Conservation (phyloP, 768 basidiomycete species). For the Sporobolomyces phaffii region DNA sequence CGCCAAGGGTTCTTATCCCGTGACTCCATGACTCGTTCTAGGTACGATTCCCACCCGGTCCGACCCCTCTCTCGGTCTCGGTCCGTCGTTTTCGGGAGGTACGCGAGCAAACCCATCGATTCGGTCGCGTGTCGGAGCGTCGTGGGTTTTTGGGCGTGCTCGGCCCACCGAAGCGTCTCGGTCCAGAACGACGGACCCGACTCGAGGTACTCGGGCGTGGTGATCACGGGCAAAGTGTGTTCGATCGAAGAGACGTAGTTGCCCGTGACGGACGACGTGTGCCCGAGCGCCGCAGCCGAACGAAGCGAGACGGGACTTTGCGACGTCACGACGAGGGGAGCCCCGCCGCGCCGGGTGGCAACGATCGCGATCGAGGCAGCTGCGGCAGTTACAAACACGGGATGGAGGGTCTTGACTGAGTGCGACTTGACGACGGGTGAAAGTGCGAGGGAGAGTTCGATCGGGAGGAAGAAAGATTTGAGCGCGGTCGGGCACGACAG, state of each 20-base stretch:
- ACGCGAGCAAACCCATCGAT: not conserved
- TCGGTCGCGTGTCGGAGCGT: not conserved
- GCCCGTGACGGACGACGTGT: not conserved
- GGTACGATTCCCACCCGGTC: not conserved
- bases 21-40: not conserved
- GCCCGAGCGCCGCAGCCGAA: not conserved
- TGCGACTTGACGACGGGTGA: not conserved
- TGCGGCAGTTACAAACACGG: not conserved
- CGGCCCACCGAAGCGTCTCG: not conserved
- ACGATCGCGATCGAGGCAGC: not conserved
- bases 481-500: not conserved
- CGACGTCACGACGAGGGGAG: not conserved
- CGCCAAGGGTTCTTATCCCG: not conserved
- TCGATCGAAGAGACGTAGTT: constrained; percentile 6
- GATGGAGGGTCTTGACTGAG: not conserved
- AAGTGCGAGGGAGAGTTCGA: not conserved
- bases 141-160: not conserved
- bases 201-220: not conserved
- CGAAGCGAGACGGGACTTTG: constrained; percentile 4
- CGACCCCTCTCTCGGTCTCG: not conserved
- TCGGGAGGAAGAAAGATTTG: not conserved
- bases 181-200: not conserved
- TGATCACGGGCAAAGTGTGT: not conserved
- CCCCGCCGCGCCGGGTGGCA: too few relatives aligned
- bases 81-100: not conserved